A percentile compares a stretch with the other conserved stretches of the same genome.
phyloP scores from a whole-genome alignment of 805 yeast species.

The Candida ovalis region DNA sequence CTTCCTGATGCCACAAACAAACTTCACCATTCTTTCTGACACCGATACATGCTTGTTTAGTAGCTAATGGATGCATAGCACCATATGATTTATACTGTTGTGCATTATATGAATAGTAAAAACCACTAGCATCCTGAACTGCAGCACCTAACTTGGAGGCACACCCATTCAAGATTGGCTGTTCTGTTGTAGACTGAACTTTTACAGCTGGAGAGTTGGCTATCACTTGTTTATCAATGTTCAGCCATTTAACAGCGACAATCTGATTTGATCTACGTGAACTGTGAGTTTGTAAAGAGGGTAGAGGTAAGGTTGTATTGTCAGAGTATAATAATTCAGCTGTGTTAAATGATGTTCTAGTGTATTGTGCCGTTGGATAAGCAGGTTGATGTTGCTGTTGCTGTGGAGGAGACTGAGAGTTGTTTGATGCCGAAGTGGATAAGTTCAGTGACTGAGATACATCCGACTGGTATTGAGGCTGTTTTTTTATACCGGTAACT shows the following conservation, averaged over 20 bases:
- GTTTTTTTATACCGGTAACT: constrained; percentile 46
- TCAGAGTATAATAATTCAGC: constrained; percentile 49
- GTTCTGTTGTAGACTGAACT: constrained; percentile 23
- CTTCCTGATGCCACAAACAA: constrained; percentile 60
- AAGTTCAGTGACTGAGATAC: background rate
- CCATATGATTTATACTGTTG: constrained; percentile 58
- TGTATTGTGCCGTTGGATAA: constrained; percentile 30
- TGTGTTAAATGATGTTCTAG: constrained; percentile 34
- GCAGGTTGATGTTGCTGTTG: constrained; percentile 6
- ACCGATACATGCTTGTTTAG: constrained; percentile 69
- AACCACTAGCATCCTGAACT: constrained; percentile 29
- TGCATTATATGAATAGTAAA: constrained; percentile 50
- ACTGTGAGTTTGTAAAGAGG: constrained; percentile 23
- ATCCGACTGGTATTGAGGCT: constrained; percentile 4
- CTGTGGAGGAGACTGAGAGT: constrained; percentile 18
- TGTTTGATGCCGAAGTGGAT: constrained; percentile 23
- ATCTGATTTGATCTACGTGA: constrained; percentile 25
- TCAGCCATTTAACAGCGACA: constrained; percentile 68
- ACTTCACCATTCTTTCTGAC: constrained; percentile 61
- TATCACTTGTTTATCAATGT: constrained; percentile 63
- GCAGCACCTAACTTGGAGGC: constrained; percentile 35
- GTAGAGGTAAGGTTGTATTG: constrained; percentile 17
- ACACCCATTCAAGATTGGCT: constrained; percentile 31
- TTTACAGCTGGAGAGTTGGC: constrained; percentile 55
- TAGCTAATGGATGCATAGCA: constrained; percentile 60